Evolutionary conservation across 176 grass and related monocot genomes (phyloP).

Genomic region (Lolium perenne): DNA sequence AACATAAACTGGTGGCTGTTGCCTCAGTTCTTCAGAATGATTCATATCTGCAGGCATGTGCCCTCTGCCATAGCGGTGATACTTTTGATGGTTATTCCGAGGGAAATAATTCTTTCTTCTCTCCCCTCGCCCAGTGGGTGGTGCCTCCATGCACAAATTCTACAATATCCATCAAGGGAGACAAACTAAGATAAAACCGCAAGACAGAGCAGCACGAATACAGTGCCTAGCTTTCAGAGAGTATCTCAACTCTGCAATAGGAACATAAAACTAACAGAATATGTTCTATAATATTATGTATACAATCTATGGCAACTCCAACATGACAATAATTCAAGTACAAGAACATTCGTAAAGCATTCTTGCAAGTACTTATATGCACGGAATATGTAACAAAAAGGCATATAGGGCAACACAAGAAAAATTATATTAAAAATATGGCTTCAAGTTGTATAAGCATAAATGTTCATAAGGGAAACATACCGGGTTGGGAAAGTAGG

Average conservation of each 20-base stretch:
- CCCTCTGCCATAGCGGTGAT: constrained; percentile 34
- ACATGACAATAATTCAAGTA: background rate
- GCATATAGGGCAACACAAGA: background rate
- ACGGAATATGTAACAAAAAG: constrained; percentile 16
- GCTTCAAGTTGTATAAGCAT: constrained; percentile 35
- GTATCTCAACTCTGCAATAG: constrained; percentile 6
- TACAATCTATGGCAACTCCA: constrained; percentile 31
- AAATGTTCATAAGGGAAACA: constrained; percentile 34
- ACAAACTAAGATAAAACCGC: constrained; percentile 32
- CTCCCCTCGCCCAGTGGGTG: constrained; percentile 40
- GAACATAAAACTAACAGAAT: constrained; percentile 13
- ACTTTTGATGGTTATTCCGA: constrained; percentile 50
- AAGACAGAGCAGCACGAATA: background rate
- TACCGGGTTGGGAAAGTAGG: constrained; percentile 81
- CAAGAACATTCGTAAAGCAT: constrained; percentile 1
- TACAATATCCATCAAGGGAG: constrained; percentile 48
- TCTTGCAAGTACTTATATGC: constrained; percentile 23
- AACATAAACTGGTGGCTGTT: constrained; percentile 42
- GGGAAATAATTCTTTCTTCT: constrained; percentile 53
- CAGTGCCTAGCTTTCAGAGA: constrained; percentile 17
- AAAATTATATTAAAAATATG: constrained; percentile 9
- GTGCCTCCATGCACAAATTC: constrained; percentile 59
- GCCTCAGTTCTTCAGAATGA: constrained; percentile 46
- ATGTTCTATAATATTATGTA: constrained; percentile 26
- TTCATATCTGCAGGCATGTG: constrained; percentile 45